Conservation (phyloP, 2,329 filamentous ascomycete species). For the Canariomyces notabilis region DNA sequence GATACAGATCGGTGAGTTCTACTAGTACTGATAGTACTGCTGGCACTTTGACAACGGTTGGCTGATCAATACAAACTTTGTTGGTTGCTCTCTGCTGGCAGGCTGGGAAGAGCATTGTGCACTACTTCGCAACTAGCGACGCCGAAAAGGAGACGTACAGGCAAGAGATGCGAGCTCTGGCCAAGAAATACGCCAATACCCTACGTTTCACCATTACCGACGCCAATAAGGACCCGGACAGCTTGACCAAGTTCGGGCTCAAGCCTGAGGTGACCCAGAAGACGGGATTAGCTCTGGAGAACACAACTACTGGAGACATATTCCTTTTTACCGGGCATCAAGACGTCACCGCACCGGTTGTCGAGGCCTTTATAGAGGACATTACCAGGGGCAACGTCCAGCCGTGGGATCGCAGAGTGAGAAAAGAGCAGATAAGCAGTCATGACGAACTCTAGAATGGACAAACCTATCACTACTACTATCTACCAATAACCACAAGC, state of each 20-base stretch:
- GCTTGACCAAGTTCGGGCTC: slow-evolving; percentile 37
- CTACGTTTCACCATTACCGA: slow-evolving; percentile 45
- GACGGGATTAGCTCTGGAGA: slow-evolving; percentile 39
- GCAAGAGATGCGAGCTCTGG: slow-evolving; percentile 34
- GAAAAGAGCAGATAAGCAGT: slow-evolving; percentile 2
- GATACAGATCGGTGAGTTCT: slow-evolving; percentile 34
- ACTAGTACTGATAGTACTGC: too few relatives aligned
- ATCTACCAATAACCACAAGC: too few relatives aligned
- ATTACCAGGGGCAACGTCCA: slow-evolving; percentile 39
- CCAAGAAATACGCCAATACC: slow-evolving; percentile 43
- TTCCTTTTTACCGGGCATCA: slow-evolving; percentile 33
- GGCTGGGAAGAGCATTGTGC: slow-evolving; percentile 27
- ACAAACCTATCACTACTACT: neutral
- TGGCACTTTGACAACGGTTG: too few relatives aligned
- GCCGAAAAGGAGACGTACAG: slow-evolving; percentile 34
- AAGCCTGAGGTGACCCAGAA: slow-evolving; percentile 18
- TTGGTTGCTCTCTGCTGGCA: too few relatives aligned
- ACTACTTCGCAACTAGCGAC: slow-evolving; percentile 30
- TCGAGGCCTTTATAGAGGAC: slow-evolving; percentile 40
- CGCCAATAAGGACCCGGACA: slow-evolving; percentile 39
- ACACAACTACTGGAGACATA: slow-evolving; percentile 39
- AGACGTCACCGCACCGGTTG: slow-evolving; percentile 30
- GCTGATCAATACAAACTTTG: too few relatives aligned
- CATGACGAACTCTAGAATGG: slow-evolving; percentile 19
- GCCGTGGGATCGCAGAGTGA: slow-evolving; percentile 26